phyloP scores from a whole-genome alignment of 2,329 filamentous ascomycete species.

The Dothideomycetes sp. region DNA sequence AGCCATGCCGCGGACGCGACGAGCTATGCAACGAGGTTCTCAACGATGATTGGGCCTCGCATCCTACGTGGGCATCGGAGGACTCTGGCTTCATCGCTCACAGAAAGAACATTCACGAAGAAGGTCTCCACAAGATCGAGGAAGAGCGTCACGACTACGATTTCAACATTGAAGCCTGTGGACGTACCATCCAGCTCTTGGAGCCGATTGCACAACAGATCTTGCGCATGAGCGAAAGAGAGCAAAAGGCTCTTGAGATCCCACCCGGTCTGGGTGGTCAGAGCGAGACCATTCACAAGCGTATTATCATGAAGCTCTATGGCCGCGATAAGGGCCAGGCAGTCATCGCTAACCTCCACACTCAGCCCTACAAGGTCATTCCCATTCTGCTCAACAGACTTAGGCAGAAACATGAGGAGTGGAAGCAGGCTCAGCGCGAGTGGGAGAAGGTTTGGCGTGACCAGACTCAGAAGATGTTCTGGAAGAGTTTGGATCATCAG shows the following conservation, averaged over 20 bases:
- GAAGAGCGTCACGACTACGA: constrained; percentile 98
- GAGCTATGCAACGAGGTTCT: constrained; percentile 88
- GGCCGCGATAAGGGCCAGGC: constrained; percentile 72
- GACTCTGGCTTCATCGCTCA: constrained; percentile 97
- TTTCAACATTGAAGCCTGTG: constrained; percentile 92
- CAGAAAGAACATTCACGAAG: constrained; percentile 91
- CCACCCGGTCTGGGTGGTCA: constrained; percentile 79
- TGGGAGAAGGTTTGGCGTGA: constrained; percentile 99
- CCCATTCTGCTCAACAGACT: constrained; percentile 80
- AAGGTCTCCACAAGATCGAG: constrained; percentile 89
- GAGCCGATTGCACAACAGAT: constrained; percentile 91
- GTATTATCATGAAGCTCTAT: constrained; percentile 96
- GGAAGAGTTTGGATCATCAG: constrained; percentile 95
- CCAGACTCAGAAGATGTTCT: constrained; percentile 89
- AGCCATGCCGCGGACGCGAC: constrained; percentile 87
- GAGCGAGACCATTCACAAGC: constrained; percentile 93
- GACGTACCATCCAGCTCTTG: constrained; percentile 89
- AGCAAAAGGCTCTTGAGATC: constrained; percentile 67
- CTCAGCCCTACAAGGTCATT: constrained; percentile 73
- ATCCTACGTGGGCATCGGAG: constrained; percentile 97
- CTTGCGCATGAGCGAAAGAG: constrained; percentile 61
- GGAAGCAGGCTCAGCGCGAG: constrained; percentile 92
- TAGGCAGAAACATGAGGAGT: constrained; percentile 95
- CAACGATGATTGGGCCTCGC: constrained; percentile 97
- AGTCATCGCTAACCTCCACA: constrained; percentile 80